A percentile compares a stretch with the other conserved stretches of the same genome.
Evolutionary conservation across 805 yeast genomes (phyloP).

Genomic region (Sugiyamaella qingdaonensis): DNA sequence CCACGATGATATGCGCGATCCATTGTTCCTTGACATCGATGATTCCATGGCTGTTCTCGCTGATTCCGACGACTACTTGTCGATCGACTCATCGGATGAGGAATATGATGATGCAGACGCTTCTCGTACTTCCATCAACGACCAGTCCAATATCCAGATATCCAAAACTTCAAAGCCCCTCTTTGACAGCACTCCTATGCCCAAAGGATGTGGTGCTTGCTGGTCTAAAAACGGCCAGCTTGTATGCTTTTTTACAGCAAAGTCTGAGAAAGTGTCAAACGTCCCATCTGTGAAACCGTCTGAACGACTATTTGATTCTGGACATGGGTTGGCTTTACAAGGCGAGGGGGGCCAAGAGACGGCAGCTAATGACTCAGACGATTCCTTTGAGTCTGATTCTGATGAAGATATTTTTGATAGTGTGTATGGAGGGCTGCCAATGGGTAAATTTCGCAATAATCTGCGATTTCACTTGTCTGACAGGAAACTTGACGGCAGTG

Average conservation of each 20-base stretch:
- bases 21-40: background rate
- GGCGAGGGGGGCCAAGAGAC: conserved; percentile 5
- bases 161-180: conserved; percentile 30
- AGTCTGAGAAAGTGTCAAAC: background rate
- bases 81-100: conserved; percentile 2
- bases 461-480: background rate
- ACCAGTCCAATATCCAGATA: background rate
- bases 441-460: conserved; percentile 5
- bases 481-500: conserved; percentile 1
- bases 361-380: conserved; percentile 15
- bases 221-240: conserved; percentile 79
- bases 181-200: conserved; percentile 82
- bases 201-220: conserved; percentile 88
- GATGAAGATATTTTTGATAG: conserved; percentile 1
- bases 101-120: conserved; percentile 17
- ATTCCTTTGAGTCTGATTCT: conserved; percentile 1
- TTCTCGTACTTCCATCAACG: background rate
- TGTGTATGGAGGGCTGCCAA: background rate
- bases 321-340: background rate
- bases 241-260: conserved; percentile 67
- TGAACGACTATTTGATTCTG: conserved; percentile 1
- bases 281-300: conserved; percentile 3
- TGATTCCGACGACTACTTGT: conserved; percentile 9
- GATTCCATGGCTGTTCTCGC: conserved; percentile 8
- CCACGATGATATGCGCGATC: background rate